A percentile compares a stretch with the other conserved stretches of the same genome.
phyloP scores from a whole-genome alignment of 23 red algal genomes.

The Cyanidium caldarium region DNA sequence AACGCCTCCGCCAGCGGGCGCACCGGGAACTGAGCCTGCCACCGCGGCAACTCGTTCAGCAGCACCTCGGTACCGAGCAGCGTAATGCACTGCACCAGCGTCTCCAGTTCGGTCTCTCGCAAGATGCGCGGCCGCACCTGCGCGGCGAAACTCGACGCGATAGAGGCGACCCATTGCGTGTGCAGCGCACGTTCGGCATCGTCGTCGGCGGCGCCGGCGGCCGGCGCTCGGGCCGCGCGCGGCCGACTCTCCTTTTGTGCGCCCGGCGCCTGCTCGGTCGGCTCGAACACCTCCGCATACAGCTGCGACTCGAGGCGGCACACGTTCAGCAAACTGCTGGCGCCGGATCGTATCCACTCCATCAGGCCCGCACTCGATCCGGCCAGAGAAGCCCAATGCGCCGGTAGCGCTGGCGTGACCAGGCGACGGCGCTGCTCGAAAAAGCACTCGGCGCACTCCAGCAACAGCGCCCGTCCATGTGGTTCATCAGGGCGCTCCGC shows the following conservation, averaged over 20 bases:
- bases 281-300: conserved; percentile 66
- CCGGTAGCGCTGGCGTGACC: conserved; percentile 26
- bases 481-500: background rate
- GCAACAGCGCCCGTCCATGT: conserved; percentile 4
- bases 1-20: conserved; percentile 24
- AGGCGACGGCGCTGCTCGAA: conserved; percentile 32
- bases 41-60: conserved; percentile 28
- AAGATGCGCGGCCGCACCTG: conserved; percentile 50
- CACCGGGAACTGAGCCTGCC: conserved; percentile 12
- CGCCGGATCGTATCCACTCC: no score
- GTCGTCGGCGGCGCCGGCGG: conserved; percentile 4
- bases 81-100: conserved; percentile 60
- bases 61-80: conserved; percentile 54
- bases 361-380: no score
- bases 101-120: conserved; percentile 49
- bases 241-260: background rate
- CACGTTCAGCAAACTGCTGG: conserved; percentile 29
- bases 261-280: background rate
- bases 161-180: background rate
- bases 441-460: conserved; percentile 57
- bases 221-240: background rate
- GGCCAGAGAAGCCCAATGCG: conserved; percentile 31
- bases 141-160: conserved; percentile 15
- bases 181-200: no score
- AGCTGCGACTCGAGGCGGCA: conserved; percentile 39